Conservation (phyloP, 306 rosid species). For the Myrica gale region DNA sequence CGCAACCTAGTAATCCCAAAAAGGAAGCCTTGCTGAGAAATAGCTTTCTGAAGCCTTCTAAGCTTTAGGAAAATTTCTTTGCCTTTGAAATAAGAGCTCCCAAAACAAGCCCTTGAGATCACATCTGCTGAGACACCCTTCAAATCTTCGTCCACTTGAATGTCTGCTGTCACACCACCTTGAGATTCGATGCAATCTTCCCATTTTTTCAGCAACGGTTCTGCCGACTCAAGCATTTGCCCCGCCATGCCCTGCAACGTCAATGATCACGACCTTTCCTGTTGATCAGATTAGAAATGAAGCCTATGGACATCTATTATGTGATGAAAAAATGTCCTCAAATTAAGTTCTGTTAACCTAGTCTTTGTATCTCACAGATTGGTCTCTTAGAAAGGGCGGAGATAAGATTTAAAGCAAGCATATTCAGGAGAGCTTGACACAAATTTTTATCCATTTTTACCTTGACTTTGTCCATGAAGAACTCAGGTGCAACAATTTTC, state of each 20-base stretch:
- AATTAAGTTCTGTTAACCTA: neutral
- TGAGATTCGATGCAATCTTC: slow-evolving; percentile 45
- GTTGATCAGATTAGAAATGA: neutral
- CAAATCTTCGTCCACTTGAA: slow-evolving; percentile 66
- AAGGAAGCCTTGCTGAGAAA: slow-evolving; percentile 57
- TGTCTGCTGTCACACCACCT: slow-evolving; percentile 46
- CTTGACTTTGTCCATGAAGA: slow-evolving; percentile 87
- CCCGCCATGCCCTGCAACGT: slow-evolving; percentile 75
- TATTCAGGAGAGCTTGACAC: neutral
- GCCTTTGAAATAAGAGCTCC: slow-evolving; percentile 72
- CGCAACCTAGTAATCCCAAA: slow-evolving; percentile 48
- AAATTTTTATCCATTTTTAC: slow-evolving; percentile 19
- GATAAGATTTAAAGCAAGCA: neutral
- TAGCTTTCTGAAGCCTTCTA: slow-evolving; percentile 56
- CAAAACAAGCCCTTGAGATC: slow-evolving; percentile 88
- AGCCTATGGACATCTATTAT: neutral
- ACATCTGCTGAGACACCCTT: slow-evolving; percentile 77
- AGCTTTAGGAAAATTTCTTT: slow-evolving; percentile 75
- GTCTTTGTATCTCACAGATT: neutral
- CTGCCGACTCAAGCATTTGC: slow-evolving; percentile 64
- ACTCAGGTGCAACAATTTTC: slow-evolving; percentile 85
- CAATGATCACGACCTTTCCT: no score
- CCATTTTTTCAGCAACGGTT: slow-evolving; percentile 59
- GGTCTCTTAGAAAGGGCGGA: neutral
- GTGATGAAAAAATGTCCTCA: no score